Conservation (phyloP, 2,329 filamentous ascomycete genomes). For the Penicillium corylophilum region DNA sequence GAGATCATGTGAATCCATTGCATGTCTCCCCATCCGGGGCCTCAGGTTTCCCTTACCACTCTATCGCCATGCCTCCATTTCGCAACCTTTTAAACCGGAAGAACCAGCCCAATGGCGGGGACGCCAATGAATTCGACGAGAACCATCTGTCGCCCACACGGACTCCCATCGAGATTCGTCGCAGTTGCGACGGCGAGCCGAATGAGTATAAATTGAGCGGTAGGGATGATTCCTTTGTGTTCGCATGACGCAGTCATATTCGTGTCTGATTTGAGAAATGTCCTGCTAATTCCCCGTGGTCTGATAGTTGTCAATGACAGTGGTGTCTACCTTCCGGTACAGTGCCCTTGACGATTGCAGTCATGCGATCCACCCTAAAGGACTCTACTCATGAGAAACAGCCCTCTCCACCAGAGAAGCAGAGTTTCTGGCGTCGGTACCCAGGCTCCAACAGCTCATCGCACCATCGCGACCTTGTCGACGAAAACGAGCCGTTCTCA, state of each 20-base stretch:
- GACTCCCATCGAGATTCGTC: conserved; percentile 57
- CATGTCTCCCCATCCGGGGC: neutral
- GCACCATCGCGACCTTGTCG: conserved; percentile 64
- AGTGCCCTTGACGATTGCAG: conserved; percentile 24
- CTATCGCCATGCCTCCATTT: conserved; percentile 60
- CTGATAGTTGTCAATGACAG: conserved; percentile 86
- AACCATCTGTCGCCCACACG: conserved; percentile 51
- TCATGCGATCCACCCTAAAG: neutral
- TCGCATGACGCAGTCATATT: neutral
- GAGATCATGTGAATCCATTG: conserved; percentile 1
- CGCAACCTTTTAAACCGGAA: conserved; percentile 70
- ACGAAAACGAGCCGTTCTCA: conserved; percentile 87
- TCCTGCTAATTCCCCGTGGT: conserved; percentile 28
- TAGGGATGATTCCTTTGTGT: conserved; percentile 46
- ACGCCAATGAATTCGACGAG: conserved; percentile 52
- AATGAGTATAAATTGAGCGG: conserved; percentile 79
- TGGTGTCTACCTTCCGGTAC: conserved; percentile 88
- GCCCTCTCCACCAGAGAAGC: conserved; percentile 87
- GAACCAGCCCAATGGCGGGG: conserved; percentile 44
- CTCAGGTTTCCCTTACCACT: neutral
- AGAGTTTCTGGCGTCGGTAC: conserved; percentile 69
- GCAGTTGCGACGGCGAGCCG: conserved; percentile 63
- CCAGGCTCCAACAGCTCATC: conserved; percentile 50
- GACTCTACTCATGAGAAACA: conserved; percentile 36
- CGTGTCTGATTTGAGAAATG: neutral